Conservation (phyloP, 169 alveolate species). For the Eimeria acervulina region DNA sequence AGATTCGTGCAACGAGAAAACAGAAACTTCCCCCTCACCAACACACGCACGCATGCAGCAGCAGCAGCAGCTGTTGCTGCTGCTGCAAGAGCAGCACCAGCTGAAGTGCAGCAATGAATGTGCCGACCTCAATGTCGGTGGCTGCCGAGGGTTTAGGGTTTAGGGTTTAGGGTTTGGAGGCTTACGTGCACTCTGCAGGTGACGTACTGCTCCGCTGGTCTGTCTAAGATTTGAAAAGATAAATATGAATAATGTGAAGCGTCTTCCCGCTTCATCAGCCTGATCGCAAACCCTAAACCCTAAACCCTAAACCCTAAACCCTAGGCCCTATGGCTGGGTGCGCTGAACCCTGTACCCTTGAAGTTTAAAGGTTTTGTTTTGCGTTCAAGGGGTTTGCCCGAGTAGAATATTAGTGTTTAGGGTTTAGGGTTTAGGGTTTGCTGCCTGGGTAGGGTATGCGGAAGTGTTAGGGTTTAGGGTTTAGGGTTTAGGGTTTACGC, state of each 20-base stretch:
- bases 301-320: not conserved
- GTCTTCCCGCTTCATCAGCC: not conserved
- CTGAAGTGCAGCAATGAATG: too few species aligned
- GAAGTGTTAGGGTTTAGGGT: not conserved
- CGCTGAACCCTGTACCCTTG: too few species aligned
- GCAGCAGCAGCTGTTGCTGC: too few species aligned
- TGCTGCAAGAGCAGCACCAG: not conserved
- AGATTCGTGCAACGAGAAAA: too few species aligned
- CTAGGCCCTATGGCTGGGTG: not conserved
- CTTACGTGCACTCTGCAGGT: constrained; percentile 9
- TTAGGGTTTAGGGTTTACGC: not conserved
- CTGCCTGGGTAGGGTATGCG: too few species aligned
- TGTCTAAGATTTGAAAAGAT: not conserved
- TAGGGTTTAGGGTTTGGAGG: not conserved
- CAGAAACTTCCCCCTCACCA: not conserved
- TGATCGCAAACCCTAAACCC: not conserved
- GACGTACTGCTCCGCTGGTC: not conserved
- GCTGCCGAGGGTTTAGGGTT: too few species aligned
- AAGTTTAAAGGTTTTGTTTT: too few species aligned
- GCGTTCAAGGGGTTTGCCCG: too few species aligned
- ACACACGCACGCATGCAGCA: not conserved
- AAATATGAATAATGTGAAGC: not conserved
- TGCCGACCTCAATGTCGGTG: too few species aligned
- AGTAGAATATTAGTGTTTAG: too few species aligned
- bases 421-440: not conserved